Evolutionary conservation across 257 asterid genomes (phyloP), one percentile per base, ranked within the genome.

Genomic region (Gynochthodes officinalis): DNA sequence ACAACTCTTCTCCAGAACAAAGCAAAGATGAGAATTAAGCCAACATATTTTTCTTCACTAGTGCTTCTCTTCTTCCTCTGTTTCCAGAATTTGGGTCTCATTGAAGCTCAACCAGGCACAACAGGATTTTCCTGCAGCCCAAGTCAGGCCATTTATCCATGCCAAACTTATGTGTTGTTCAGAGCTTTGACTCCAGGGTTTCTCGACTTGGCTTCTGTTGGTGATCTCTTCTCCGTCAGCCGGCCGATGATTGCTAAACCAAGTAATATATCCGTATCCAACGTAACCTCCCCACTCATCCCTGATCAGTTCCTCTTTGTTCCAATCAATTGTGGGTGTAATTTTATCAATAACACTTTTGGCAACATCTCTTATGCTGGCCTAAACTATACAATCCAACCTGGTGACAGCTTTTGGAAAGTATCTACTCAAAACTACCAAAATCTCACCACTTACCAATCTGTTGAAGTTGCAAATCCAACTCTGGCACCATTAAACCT

Each of bases 221-320:
- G 88, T 32, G 99, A 92, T 32, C 94, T 92, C 35, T 95, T 95
- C 89, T 78, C 95, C 18, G 79, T 88, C 66, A 88, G 96, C 81
- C 90, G 99, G 14, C 83, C 77, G 63, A 73, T 73, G 89, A 95
- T 95, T 5, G 75, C 98, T 0, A 75, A 65, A 0, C 89, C 98
- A 0, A 95, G 96, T 80, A 95, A 86, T 54, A 87, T 95, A 44
- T 85, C 96, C 11, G 84, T 92, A 25, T 85, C 96, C 10, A 40
- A 77, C 14, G 84, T 84, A 6, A 44, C 61, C 58, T 3, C 87
- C 37, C 81, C 91, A 35, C 90, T 95, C 48, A 43, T 73, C 63
- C 80, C 86, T 16, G 82, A 76, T 32, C 94, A 95, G 49, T 0
- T 82, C 74, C 90, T 92, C 30, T 78, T 92, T 25, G 50, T 95